Base-by-base conservation (phyloP, 805 yeast species). In the Starmera dryadoides region DNA sequence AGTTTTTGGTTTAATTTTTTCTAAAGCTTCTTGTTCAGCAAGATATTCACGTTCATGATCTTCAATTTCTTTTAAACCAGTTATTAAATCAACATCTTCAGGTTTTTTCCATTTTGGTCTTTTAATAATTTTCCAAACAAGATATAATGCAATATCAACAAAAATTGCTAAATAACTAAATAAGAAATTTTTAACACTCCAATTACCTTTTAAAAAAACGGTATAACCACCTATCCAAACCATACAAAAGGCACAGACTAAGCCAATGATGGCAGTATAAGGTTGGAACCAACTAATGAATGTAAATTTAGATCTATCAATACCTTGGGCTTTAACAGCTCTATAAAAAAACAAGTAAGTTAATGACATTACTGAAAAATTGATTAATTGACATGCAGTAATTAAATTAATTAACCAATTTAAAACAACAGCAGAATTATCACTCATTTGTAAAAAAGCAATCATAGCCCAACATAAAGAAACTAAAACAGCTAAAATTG, bases 151-250 rank as follows among this genome's bases (percentile, higher is more conserved):
- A 26, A 76, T 50, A 41, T 69, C 69, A 36, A 77, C 58, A 42
- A 85, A 84, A 11, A 86, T 69, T 80, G 83, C 80, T 42, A 86
- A 64, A 53, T 86, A 86, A 51, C 74, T 73, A 60, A 77, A 83
- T 48, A 85, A 64, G 60, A 86, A 86, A 8, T 68, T 62, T 42
- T 77, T 68, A 16, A 70, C 68, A 16, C 68, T 57, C 88, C 91
- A 86, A 39, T 63, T 54, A 6, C 83, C 86, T 12, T 79, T 79
- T 34, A 79, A 56, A 59, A 86, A 85, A 2, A 79, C 84, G 3
- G 72, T 62, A 62, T 83, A 86, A 5, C 95, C 95, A 43, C 75
- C 76, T 20, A 78, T 61, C 56, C 76, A 59, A 49, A 75, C 53
- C 85, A 85, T 69, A 41, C 64, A 55, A 42, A 68, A 49, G 8